Evolutionary conservation across 2,329 filamentous ascomycete species (phyloP), one percentile per base, ranked within the genome.

Genomic region (Colletotrichum sp.): DNA sequence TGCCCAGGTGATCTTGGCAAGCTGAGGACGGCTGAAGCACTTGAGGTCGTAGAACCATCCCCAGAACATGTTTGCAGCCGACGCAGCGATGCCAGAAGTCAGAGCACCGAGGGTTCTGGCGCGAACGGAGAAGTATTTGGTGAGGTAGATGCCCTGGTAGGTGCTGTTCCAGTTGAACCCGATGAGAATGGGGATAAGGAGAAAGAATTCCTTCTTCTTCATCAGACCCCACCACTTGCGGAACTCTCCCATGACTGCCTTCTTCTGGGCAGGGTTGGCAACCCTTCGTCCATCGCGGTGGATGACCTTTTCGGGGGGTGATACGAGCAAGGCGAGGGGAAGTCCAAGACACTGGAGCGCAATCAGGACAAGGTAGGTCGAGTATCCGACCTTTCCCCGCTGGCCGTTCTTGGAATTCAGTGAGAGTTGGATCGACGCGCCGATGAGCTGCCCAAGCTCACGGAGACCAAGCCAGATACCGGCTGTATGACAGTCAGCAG

Each of bases 401-500:
- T 85, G 78, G 15, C 84, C 84, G 15, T 84, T 82, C 5, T 85
- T 83, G 71, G 85, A 83, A 62, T 90, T 90, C 18, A 90, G 83
- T 0, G 85, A 88, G 0, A 90, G 84, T 30, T 89, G 87, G 34
- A 90, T 89, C 0, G 88, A 86, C 4, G 87, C 85, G 3, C 88
- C 88, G 70, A 90, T 87, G 27, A 91, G 84, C 71, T 89, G 88
- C 1, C 89, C 89, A 9, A 90, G 84, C 73, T 90, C 88, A 8
- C 88, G 86, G 9, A 90, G 85, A 8, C 88, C 87, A 6, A 90
- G 86, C 89, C 88, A 90, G 43, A 90, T 89, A 3, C 87, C 88
- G 56, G 87, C 84, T 83, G 30, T 43, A 0, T 15, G 32, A 12
- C n/a, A 12, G 6, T 48, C n/a, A 73, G 62, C 2, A 39, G 16